These are phyloP conservation scores for Colletotrichum higginsianum DNA, from an alignment of 2,329 filamentous ascomycete species.

Conservation along the genomic window DNA sequence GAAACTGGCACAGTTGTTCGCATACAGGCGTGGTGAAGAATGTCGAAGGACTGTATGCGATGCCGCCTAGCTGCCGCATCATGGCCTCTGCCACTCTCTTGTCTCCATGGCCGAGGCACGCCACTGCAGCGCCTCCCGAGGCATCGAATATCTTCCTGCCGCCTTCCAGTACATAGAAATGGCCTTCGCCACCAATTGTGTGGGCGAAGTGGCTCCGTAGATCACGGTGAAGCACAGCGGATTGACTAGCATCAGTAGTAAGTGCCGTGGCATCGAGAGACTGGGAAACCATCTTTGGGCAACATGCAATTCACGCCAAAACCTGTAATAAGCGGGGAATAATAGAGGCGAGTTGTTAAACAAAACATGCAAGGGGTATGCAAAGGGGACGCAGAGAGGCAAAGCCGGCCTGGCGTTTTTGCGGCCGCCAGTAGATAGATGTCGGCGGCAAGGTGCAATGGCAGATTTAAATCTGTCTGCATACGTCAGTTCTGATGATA, in stretches of 20 bases:
- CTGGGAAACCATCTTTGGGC: conserved; percentile 14
- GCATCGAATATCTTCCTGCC: conserved; percentile 54
- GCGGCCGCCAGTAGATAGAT: neutral
- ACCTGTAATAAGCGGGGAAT: neutral
- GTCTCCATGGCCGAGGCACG: conserved; percentile 51
- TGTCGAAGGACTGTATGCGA: conserved; percentile 55
- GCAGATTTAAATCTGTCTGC: neutral
- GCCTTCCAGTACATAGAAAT: conserved; percentile 51
- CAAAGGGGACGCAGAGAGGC: neutral
- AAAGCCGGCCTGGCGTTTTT: neutral
- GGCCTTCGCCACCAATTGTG: conserved; percentile 52
- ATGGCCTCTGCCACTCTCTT: conserved; percentile 49
- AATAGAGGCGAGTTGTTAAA: neutral
- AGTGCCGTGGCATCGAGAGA: conserved; percentile 15
- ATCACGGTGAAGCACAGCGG: conserved; percentile 35
- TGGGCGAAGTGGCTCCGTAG: conserved; percentile 30
- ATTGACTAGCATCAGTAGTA: conserved; percentile 17
- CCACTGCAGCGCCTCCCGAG: conserved; percentile 54
- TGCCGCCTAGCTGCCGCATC: conserved; percentile 46
- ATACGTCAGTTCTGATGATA: too few species aligned
- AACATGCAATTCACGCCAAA: neutral
- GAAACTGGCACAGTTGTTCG: conserved; percentile 56
- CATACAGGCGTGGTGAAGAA: conserved; percentile 58
- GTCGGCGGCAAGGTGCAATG: neutral
- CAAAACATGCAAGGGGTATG: neutral